A percentile compares a stretch with the other conserved stretches of the same genome.
Evolutionary conservation across 2,329 filamentous ascomycete genomes (phyloP).

Genomic region (Boeremia lycopersici): DNA sequence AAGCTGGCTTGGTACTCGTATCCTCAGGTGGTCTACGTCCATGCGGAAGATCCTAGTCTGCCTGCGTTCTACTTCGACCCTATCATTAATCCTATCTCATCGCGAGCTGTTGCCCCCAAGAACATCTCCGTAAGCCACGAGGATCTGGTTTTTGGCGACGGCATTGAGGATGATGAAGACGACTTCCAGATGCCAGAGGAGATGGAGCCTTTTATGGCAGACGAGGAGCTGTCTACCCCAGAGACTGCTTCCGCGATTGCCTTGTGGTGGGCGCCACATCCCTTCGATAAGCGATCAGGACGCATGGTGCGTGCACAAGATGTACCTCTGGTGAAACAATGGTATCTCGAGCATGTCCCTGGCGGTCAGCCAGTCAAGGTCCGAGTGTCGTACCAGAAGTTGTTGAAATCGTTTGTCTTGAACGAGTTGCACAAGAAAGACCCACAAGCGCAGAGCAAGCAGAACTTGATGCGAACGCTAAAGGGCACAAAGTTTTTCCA

Average conservation of each 20-base stretch:
- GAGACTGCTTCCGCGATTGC: slow-evolving; percentile 91
- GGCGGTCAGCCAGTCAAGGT: slow-evolving; percentile 93
- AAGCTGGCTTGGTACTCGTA: slow-evolving; percentile 92
- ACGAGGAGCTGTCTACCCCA: slow-evolving; percentile 85
- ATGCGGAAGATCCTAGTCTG: slow-evolving; percentile 83
- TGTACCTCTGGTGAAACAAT: slow-evolving; percentile 95
- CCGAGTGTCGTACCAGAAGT: slow-evolving; percentile 95
- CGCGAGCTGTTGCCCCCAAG: slow-evolving; percentile 89
- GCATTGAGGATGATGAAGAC: slow-evolving; percentile 81
- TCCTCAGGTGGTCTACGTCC: slow-evolving; percentile 89
- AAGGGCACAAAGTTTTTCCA: slow-evolving; percentile 99
- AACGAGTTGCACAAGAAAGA: slow-evolving; percentile 97
- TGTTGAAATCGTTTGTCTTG: slow-evolving; percentile 93
- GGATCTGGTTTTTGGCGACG: slow-evolving; percentile 86
- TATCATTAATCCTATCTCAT: slow-evolving; percentile 97
- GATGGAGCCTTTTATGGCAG: slow-evolving; percentile 84
- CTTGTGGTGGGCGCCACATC: slow-evolving; percentile 97
- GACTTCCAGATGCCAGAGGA: slow-evolving; percentile 82
- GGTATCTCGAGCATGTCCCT: slow-evolving; percentile 96
- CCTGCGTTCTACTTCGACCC: slow-evolving; percentile 98
- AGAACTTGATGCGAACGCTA: slow-evolving; percentile 84
- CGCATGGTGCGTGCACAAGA: slow-evolving; percentile 97
- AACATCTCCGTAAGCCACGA: slow-evolving; percentile 92
- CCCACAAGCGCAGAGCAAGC: slow-evolving; percentile 93
- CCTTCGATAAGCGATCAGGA: slow-evolving; percentile 91